These are phyloP conservation scores for Plantago elongata DNA, from an alignment of 257 asterid genomes.

Conservation along the genomic window DNA sequence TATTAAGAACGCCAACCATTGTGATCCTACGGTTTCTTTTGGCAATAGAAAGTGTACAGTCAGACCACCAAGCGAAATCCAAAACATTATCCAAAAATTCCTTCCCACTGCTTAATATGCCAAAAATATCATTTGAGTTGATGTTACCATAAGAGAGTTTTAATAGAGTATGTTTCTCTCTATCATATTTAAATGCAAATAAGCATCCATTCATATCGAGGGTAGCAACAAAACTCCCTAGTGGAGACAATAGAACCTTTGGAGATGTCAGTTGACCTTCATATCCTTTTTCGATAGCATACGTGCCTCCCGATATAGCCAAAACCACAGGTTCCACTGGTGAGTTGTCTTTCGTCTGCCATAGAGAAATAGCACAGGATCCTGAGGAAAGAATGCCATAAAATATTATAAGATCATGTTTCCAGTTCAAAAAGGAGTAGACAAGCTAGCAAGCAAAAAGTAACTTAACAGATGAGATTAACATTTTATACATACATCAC, in stretches of 20 bases:
- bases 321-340: slow-evolving; percentile 50
- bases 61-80: slow-evolving; percentile 98
- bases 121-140: slow-evolving; percentile 26
- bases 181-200: slow-evolving; percentile 57
- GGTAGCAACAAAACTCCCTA: slow-evolving; percentile 61
- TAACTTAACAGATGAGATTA: neutral
- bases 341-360: slow-evolving; percentile 49
- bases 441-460: slow-evolving; percentile 1
- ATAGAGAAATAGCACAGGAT: slow-evolving; percentile 54
- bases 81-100: slow-evolving; percentile 37
- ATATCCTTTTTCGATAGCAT: slow-evolving; percentile 37
- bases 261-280: slow-evolving; percentile 50
- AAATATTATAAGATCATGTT: slow-evolving; percentile 10
- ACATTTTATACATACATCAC: too few relatives aligned
- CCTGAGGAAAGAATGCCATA: slow-evolving; percentile 42
- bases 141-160: slow-evolving; percentile 33
- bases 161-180: slow-evolving; percentile 43
- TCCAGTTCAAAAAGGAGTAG: slow-evolving; percentile 17
- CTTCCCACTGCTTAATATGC: slow-evolving; percentile 30
- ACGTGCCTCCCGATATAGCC: slow-evolving; percentile 59
- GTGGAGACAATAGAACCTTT: slow-evolving; percentile 72
- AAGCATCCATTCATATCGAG: slow-evolving; percentile 70
- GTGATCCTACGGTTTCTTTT: slow-evolving; percentile 53
- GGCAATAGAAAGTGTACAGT: slow-evolving; percentile 54
- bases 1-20: slow-evolving; percentile 53